Percentiles rank a stretch among this genome's conserved stretches.
These are phyloP conservation scores for Paramyrothecium roridum DNA, from an alignment of 2,329 filamentous ascomycete species.

Conservation along the genomic window DNA sequence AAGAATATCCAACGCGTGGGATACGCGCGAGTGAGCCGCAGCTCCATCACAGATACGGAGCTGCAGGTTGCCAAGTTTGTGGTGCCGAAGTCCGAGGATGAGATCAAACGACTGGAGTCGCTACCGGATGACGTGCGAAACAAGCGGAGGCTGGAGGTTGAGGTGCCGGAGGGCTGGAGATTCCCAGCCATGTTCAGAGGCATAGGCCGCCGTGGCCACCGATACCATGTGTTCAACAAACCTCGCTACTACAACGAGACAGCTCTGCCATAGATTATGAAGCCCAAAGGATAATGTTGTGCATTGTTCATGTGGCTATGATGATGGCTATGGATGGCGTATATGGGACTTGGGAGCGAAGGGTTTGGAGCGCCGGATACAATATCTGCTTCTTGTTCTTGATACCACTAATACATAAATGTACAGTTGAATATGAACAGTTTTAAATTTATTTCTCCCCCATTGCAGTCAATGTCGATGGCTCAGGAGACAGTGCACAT, in stretches of 20 bases:
- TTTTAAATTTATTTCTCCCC: no score
- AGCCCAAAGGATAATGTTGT: no score
- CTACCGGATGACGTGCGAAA: slow-evolving; percentile 53
- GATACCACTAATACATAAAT: slow-evolving; percentile 1
- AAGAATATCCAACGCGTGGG: slow-evolving; percentile 82
- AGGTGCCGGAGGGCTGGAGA: slow-evolving; percentile 72
- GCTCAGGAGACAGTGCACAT: no score
- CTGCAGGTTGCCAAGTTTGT: slow-evolving; percentile 95
- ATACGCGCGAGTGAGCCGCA: slow-evolving; percentile 84
- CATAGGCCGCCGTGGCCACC: slow-evolving; percentile 81
- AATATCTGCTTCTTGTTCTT: background rate
- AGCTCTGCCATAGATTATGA: no score
- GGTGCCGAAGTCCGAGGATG: slow-evolving; percentile 63
- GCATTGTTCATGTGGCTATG: background rate
- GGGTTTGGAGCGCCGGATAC: background rate
- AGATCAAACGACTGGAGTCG: slow-evolving; percentile 40
- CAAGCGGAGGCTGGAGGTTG: slow-evolving; percentile 60
- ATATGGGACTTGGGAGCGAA: background rate
- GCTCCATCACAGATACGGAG: slow-evolving; percentile 95
- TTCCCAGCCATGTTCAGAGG: slow-evolving; percentile 86
- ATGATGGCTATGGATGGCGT: background rate
- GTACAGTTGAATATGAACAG: no score
- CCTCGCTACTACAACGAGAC: slow-evolving; percentile 64
- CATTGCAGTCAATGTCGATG: no score
- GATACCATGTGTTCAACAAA: slow-evolving; percentile 94